Percentiles rank a stretch among this genome's conserved stretches.
phyloP scores from a whole-genome alignment of 768 basidiomycete genomes.

The Pholiota molesta region DNA sequence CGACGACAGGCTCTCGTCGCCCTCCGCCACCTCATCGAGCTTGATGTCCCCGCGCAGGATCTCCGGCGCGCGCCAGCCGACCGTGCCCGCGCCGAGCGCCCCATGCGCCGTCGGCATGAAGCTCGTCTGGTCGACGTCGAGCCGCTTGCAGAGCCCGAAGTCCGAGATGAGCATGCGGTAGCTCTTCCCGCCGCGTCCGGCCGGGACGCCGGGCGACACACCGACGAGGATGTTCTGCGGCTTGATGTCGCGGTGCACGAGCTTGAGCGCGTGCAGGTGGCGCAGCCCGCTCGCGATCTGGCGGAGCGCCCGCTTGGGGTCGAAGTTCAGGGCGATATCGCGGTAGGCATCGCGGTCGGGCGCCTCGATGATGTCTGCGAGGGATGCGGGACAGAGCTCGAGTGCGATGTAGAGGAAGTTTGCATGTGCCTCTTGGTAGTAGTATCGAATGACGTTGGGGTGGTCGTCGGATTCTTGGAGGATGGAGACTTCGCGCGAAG shows the following conservation, averaged over 20 bases:
- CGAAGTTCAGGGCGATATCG: conserved; percentile 79
- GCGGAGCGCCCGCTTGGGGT: conserved; percentile 83
- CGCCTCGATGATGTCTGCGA: conserved; percentile 84
- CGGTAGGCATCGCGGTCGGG: conserved; percentile 69
- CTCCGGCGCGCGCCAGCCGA: conserved; percentile 98
- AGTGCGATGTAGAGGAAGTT: conserved; percentile 98
- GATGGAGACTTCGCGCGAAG: conserved; percentile 89
- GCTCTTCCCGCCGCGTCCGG: conserved; percentile 34
- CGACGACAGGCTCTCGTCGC: conserved; percentile 63
- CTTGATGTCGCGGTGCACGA: conserved; percentile 98
- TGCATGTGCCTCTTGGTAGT: conserved; percentile 91
- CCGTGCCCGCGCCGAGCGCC: conserved; percentile 87
- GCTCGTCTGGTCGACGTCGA: conserved; percentile 95
- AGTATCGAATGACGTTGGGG: conserved; percentile 97
- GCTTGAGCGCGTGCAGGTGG: conserved; percentile 91
- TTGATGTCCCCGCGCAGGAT: conserved; percentile 93
- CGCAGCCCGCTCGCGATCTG: conserved; percentile 88
- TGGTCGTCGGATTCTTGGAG: conserved; percentile 98
- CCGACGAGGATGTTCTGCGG: conserved; percentile 95
- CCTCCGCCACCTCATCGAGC: conserved; percentile 76
- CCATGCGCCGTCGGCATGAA: conserved; percentile 93
- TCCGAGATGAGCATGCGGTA: conserved; percentile 93
- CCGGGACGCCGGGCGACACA: conserved; percentile 44
- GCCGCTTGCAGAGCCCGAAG: conserved; percentile 94
- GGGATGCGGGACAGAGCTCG: conserved; percentile 89